phyloP scores from a whole-genome alignment of 139 green algal species.

The Yamagishiella unicocca region DNA sequence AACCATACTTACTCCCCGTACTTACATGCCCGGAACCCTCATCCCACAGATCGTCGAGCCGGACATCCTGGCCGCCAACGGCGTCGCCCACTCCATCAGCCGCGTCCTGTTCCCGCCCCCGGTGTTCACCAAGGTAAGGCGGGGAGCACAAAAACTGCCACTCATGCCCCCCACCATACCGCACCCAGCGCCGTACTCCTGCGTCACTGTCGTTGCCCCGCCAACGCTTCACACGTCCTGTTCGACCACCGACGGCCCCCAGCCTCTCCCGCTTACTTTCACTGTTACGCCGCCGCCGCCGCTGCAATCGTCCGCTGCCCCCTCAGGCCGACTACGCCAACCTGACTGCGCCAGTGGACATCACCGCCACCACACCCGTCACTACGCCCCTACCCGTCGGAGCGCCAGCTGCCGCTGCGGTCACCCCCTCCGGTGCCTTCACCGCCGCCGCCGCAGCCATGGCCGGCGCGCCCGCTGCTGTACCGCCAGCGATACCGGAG shows the following conservation, averaged over 20 bases:
- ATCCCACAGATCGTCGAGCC: conserved; percentile 39
- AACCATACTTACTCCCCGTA: no score
- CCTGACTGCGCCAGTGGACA: not conserved
- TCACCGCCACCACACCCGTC: conserved; percentile 19
- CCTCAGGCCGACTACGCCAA: conserved; percentile 25
- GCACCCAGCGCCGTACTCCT: no score
- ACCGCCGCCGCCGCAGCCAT: conserved; percentile 11
- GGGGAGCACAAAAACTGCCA: no score
- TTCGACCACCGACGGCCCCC: no score
- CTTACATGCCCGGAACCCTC: no score
- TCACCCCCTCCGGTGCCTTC: not conserved
- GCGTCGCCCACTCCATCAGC: conserved; percentile 73
- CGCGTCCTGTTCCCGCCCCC: conserved; percentile 74
- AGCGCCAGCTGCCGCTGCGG: not conserved
- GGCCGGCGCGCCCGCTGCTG: not conserved
- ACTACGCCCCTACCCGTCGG: not conserved
- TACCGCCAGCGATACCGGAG: not conserved
- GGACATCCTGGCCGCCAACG: conserved; percentile 69
- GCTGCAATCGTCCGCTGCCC: no score
- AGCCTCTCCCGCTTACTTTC: no score
- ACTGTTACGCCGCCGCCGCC: no score
- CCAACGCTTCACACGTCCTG: no score
- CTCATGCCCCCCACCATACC: no score
- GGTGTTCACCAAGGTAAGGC: conserved; percentile 42
- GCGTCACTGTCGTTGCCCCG: no score